Conservation (phyloP, 2,329 filamentous ascomycete genomes). For the Magnaporthiopsis poae region DNA sequence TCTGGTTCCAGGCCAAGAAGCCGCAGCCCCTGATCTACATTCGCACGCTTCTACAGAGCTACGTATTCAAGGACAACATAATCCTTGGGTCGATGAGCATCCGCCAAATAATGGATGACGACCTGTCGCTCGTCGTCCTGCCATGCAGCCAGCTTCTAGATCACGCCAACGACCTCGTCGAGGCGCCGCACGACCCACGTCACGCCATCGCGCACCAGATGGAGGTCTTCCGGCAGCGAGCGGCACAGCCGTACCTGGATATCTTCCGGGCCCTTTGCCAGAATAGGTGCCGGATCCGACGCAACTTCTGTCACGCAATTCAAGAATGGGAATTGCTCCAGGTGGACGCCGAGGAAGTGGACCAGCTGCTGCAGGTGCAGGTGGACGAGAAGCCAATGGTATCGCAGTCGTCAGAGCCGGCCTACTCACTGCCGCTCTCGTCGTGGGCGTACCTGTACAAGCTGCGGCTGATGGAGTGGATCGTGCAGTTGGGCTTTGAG, state of each 20-base stretch:
- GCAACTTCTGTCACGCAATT: constrained; percentile 77
- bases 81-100: constrained; percentile 60
- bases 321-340: constrained; percentile 78
- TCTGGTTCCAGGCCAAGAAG: constrained; percentile 64
- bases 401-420: constrained; percentile 39
- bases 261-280: constrained; percentile 77
- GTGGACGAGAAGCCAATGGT: constrained; percentile 51
- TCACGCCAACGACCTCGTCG: constrained; percentile 64
- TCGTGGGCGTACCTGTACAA: constrained; percentile 90
- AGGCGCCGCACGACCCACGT: constrained; percentile 62
- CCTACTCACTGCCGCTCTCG: constrained; percentile 63
- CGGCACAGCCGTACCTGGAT: constrained; percentile 67
- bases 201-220: constrained; percentile 65
- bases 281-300: constrained; percentile 79
- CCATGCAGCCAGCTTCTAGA: constrained; percentile 63
- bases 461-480: constrained; percentile 74
- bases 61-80: constrained; percentile 63
- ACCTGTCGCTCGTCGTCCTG: constrained; percentile 68
- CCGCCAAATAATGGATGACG: constrained; percentile 67
- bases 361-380: constrained; percentile 53
- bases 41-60: constrained; percentile 65
- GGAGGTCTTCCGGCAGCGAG: constrained; percentile 54
- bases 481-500: constrained; percentile 88
- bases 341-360: constrained; percentile 67
- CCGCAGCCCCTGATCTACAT: constrained; percentile 78